Conservation (phyloP, 306 rosid genomes). For the Arachis hypogaea region DNA sequence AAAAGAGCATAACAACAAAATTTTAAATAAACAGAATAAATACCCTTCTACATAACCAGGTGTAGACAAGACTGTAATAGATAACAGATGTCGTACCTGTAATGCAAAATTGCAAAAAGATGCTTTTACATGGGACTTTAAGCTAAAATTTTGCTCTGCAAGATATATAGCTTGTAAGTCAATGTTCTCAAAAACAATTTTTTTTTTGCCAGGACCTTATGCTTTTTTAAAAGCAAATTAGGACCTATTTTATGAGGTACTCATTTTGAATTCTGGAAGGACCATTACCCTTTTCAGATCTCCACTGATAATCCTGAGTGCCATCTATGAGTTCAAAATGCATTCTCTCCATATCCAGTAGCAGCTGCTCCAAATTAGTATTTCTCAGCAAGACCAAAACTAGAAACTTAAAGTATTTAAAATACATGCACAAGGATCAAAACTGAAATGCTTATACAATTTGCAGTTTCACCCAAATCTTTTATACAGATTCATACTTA, state of each 20-base stretch:
- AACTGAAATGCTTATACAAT: constrained; percentile 24
- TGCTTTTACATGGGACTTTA: constrained; percentile 44
- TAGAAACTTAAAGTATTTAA: constrained; percentile 23
- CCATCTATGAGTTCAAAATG: constrained; percentile 40
- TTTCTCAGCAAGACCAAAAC: constrained; percentile 58
- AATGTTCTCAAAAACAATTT: constrained; percentile 7
- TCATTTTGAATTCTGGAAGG: constrained; percentile 4
- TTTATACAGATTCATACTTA: constrained; percentile 7
- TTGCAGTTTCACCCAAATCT: constrained; percentile 23
- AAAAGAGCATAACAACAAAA: constrained; percentile 44
- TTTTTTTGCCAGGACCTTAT: neutral
- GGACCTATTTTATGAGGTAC: neutral
- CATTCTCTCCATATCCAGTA: constrained; percentile 55
- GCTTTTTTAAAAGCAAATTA: neutral
- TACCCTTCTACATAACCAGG: neutral
- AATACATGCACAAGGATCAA: constrained; percentile 12
- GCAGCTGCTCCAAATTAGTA: constrained; percentile 58
- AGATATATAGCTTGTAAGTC: constrained; percentile 15
- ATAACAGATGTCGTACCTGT: constrained; percentile 54
- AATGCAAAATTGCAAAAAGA: constrained; percentile 58
- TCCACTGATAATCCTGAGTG: constrained; percentile 42
- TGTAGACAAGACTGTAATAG: neutral
- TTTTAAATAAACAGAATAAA: constrained; percentile 18
- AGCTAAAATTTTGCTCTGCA: constrained; percentile 49
- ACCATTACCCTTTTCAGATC: constrained; percentile 54